Evolutionary conservation across 257 asterid species (phyloP), one percentile per base, ranked within the genome.

Genomic region (Gardenia jasminoides): DNA sequence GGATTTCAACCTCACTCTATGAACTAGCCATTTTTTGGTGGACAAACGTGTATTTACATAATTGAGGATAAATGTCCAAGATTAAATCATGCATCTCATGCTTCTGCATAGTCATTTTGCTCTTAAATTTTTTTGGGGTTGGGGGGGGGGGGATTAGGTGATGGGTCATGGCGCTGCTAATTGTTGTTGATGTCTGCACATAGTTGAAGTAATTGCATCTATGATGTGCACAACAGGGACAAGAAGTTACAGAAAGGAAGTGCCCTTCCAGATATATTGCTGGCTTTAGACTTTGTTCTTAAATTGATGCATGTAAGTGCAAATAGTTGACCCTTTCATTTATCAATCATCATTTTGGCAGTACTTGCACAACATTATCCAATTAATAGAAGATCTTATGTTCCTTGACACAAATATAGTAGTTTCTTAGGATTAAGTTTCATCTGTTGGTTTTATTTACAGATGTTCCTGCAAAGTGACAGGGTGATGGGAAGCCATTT

Each of bases 401-500:
- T 8, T 59, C 9, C 31, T 71, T 41, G 20, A 44, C 8, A 1
- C 24, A 54, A 36, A 39, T 31, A 33, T 56, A 5, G 39, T 62
- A 43, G 26, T 47, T 24, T 39, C 33, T 36, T 48, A 54, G 52
- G 44, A 52, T 3, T 28, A 28, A 31, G 50, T 62, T 30, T 20
- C 62, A 24, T 26, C 58, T 4, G n/a, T 33, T 48, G 66, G 13
- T 78, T 83, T 66, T 67, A 44, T 67, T 69, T 59, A 68, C 84
- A 39, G 76, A 16, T 43, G 50, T 72, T 54, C n/a, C 33, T 26
- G n/a, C n/a, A n/a, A 71, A 28, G 74, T 80, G 82, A 70, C 84
- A 93, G 99, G 97, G 94, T 79, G 99, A 95, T 82, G 99, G 97
- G 26, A 91, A 82, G 84, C 97, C 98, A 56, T 95, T 95, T 79